Conservation (phyloP, 352 stramenopile species). For the Globisporangium cystogenes region DNA sequence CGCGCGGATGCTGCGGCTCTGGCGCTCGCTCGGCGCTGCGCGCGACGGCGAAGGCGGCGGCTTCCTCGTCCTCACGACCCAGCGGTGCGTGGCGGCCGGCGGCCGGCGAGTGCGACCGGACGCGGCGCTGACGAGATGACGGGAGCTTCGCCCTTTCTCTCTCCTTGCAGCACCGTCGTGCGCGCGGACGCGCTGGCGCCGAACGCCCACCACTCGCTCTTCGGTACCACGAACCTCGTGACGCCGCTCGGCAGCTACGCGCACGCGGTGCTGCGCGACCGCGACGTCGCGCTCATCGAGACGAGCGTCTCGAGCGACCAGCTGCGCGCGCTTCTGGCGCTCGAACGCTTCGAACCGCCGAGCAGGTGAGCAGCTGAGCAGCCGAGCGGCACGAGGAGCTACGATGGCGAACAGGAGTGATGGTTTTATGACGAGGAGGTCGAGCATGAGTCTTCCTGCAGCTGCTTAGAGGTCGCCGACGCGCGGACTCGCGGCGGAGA, state of each 20-base stretch:
- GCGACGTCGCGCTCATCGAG: slow-evolving; percentile 49
- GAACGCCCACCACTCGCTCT: slow-evolving; percentile 67
- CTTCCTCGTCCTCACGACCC: slow-evolving; percentile 40
- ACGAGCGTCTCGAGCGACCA: slow-evolving; percentile 21
- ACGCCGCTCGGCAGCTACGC: slow-evolving; percentile 66
- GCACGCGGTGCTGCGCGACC: slow-evolving; percentile 47
- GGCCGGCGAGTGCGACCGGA: no score
- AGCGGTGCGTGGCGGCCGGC: slow-evolving; percentile 20
- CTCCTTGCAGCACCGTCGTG: slow-evolving; percentile 34
- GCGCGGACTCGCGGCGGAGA: no score
- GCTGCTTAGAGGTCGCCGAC: no score
- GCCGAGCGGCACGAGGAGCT: no score
- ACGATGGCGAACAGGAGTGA: no score
- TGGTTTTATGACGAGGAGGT: no score
- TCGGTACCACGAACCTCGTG: slow-evolving; percentile 42
- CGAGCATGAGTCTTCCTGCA: no score
- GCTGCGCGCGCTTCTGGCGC: slow-evolving; percentile 19
- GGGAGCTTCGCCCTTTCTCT: no score
- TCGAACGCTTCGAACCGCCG: not conserved
- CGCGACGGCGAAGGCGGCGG: slow-evolving; percentile 6
- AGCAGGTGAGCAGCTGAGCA: not conserved
- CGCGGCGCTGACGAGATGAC: no score
- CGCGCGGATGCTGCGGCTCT: slow-evolving; percentile 55
- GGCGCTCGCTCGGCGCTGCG: slow-evolving; percentile 20
- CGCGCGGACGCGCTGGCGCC: slow-evolving; percentile 25